Conservation (phyloP, 495 filamentous ascomycete genomes). For the Aeminium ludgeri region DNA sequence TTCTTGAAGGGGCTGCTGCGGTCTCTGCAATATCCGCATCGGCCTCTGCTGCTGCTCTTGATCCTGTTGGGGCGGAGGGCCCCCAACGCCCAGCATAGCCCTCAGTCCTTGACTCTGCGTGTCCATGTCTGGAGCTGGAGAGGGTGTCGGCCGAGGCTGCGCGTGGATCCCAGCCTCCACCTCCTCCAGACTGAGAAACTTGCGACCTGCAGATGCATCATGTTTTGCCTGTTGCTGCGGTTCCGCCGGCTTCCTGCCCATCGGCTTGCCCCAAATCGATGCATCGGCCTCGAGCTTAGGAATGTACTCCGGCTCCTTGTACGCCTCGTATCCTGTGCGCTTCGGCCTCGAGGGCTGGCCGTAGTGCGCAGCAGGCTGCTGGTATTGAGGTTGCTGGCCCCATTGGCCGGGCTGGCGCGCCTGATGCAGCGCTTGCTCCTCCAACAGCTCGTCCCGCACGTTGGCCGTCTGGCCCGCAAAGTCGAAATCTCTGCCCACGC, state of each 20-base stretch:
- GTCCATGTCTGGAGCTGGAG: slow-evolving; percentile 3
- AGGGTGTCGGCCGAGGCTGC: slow-evolving; percentile 33
- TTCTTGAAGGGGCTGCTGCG: slow-evolving; percentile 23
- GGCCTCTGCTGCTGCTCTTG: slow-evolving; percentile 9
- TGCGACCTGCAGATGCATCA: slow-evolving; percentile 30
- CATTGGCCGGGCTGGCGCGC: slow-evolving; percentile 27
- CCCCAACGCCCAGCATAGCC: slow-evolving; percentile 17
- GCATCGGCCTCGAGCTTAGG: slow-evolving; percentile 81
- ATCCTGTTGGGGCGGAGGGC: slow-evolving; percentile 1
- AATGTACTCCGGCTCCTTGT: slow-evolving; percentile 56
- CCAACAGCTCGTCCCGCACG: slow-evolving; percentile 65
- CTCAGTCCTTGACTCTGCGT: slow-evolving; percentile 13
- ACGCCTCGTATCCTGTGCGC: slow-evolving; percentile 75
- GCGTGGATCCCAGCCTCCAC: slow-evolving; percentile 85
- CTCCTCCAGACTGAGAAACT: slow-evolving; percentile 92
- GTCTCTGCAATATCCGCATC: slow-evolving; percentile 27
- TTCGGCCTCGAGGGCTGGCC: slow-evolving; percentile 34
- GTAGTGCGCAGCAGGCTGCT: too few species aligned
- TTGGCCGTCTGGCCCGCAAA: slow-evolving; percentile 86
- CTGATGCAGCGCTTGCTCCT: slow-evolving; percentile 67
- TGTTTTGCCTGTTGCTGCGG: slow-evolving; percentile 18
- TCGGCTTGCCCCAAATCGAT: slow-evolving; percentile 70
- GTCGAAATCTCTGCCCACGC: slow-evolving; percentile 84
- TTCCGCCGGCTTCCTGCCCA: slow-evolving; percentile 33
- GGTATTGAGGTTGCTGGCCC: too few species aligned